Base-by-base conservation (phyloP, 495 filamentous ascomycete species). In the Neurospora sp. region DNA sequence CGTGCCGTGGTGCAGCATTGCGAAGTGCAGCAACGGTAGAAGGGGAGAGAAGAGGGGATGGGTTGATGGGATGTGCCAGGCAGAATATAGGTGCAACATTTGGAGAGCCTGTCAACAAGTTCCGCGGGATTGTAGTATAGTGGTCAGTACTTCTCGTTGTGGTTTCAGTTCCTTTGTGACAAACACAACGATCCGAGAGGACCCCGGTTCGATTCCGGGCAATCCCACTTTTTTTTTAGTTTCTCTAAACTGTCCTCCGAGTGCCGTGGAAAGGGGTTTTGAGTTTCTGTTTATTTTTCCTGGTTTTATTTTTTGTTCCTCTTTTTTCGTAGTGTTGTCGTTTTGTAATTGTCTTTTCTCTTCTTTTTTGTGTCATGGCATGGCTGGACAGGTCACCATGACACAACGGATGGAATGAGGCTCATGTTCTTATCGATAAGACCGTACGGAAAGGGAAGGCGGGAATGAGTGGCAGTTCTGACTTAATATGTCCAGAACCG, bases 161-260 rank as follows among this genome's bases (percentile, higher is more conserved):
- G 53, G 53, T 61, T 61, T 16, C 27, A 8, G 48, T 59, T 59
- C 48, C 48, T 27, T 31, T 59, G 48, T 59, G 48, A 59, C 22
- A 12, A 59, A 59, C 22, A 61, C 22, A 61, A 22, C 53, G 53
- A 61, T 61, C 53, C 53, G 53, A 61, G 53, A 65, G 53, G 53
- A 65, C 53, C 53, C 53, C 35, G 53, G 53, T 65, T 65, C 53
- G 53, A 65, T 65, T 65, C 53, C 53, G 35, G 53, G 53, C 53
- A 65, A 65, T 65, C 53, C 53, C 53, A 65, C 2, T 35, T 8
- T 61, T 65, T 65, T 65, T 65, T 4, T 7, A 4, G 3, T 37
- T 37, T 37, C 4, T 37, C 35, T 6, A 37, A 37, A 37, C 35
- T 37, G 0, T 37, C 35, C 35, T 37, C 9, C 3, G 16, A 1